Evolutionary conservation across 768 basidiomycete species (phyloP).

Genomic region (Pulveroboletus sp.): DNA sequence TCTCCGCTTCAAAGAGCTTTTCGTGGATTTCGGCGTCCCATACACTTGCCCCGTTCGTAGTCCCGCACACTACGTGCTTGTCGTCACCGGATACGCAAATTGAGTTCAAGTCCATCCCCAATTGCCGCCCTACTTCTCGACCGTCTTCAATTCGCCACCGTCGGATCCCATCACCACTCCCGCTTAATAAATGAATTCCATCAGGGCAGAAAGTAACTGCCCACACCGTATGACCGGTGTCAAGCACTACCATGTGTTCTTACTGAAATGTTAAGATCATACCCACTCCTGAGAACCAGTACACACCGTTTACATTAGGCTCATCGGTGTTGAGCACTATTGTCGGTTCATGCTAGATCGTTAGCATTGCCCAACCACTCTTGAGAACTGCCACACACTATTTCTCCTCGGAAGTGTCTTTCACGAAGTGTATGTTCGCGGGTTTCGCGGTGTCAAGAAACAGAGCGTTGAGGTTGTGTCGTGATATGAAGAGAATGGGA

Average conservation of each 20-base stretch:
- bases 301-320: background rate
- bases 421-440: background rate
- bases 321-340: too few species aligned
- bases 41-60: background rate
- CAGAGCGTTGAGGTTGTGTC: background rate
- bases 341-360: too few species aligned
- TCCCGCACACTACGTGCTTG: constrained; percentile 1
- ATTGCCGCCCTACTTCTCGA: background rate
- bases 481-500: background rate
- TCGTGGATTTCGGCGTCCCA: background rate
- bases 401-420: background rate
- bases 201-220: background rate
- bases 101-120: background rate
- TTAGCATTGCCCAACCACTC: too few species aligned
- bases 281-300: background rate
- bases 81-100: background rate
- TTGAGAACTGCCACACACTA: background rate
- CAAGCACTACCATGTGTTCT: background rate
- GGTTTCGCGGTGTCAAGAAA: background rate
- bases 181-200: background rate
- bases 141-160: background rate
- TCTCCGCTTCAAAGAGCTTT: background rate
- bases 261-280: background rate
- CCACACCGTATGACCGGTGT: background rate
- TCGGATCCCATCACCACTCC: background rate